Evolutionary conservation across 192 early-diverging fungal genomes (phyloP).

Genomic region (Linnemannia elongata): DNA sequence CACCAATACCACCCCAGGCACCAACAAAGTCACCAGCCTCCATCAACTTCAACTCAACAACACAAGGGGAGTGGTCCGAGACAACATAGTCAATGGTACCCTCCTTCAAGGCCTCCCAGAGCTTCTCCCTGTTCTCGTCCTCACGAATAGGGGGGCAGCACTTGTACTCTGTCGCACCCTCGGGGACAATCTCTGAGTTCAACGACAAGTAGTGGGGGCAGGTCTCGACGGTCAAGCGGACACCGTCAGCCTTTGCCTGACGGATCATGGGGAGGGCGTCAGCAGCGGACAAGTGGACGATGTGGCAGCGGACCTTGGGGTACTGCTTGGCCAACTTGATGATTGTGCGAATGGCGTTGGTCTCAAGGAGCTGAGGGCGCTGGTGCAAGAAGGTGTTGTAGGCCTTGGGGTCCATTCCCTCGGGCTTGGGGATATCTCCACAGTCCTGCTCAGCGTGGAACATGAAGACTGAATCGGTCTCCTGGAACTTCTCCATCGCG

Average conservation of each 20-base stretch:
- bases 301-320: slow-evolving; percentile 79
- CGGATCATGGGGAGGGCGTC: slow-evolving; percentile 80
- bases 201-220: slow-evolving; percentile 88
- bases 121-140: slow-evolving; percentile 71
- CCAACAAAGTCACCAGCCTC: slow-evolving; percentile 82
- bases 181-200: slow-evolving; percentile 74
- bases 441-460: slow-evolving; percentile 86
- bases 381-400: slow-evolving; percentile 79
- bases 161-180: slow-evolving; percentile 84
- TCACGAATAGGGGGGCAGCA: slow-evolving; percentile 89
- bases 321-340: slow-evolving; percentile 78
- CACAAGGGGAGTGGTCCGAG: slow-evolving; percentile 88
- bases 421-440: slow-evolving; percentile 60
- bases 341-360: slow-evolving; percentile 80
- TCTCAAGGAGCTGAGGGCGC: slow-evolving; percentile 80
- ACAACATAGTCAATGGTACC: slow-evolving; percentile 87
- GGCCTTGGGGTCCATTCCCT: slow-evolving; percentile 58
- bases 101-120: slow-evolving; percentile 83
- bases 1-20: slow-evolving; percentile 88
- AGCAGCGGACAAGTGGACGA: slow-evolving; percentile 87
- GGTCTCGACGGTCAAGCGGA: slow-evolving; percentile 84
- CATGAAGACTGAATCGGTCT: slow-evolving; percentile 70
- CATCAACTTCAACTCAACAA: slow-evolving; percentile 78
- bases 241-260: slow-evolving; percentile 75
- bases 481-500: slow-evolving; percentile 76